Percentiles rank a stretch among this genome's conserved stretches.
These are phyloP conservation scores for Colletotrichum spaethianum DNA, from an alignment of 2,329 filamentous ascomycete species.

Conservation along the genomic window DNA sequence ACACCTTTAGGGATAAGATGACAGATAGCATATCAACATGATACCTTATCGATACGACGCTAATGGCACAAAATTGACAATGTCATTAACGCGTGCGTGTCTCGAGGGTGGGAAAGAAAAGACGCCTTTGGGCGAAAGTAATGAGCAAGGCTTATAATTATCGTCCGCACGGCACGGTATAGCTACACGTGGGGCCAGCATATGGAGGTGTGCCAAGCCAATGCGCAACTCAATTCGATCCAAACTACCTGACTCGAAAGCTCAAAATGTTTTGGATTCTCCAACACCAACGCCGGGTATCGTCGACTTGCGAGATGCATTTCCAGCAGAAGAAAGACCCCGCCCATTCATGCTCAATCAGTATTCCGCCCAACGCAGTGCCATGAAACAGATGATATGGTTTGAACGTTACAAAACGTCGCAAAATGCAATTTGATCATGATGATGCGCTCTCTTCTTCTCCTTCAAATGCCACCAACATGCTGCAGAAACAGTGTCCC, in stretches of 20 bases:
- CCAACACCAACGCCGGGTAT: conserved; percentile 35
- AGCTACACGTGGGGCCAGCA: too few relatives aligned
- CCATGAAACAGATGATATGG: background rate
- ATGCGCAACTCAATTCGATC: background rate
- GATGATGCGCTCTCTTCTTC: conserved; percentile 24
- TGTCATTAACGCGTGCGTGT: too few relatives aligned
- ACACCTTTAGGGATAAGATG: background rate
- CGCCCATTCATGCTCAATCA: conserved; percentile 11
- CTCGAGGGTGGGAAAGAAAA: too few relatives aligned
- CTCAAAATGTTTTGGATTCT: background rate
- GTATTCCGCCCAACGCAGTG: conserved; percentile 9
- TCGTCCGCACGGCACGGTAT: too few relatives aligned
- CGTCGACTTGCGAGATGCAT: conserved; percentile 23
- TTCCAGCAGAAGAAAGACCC: conserved; percentile 13
- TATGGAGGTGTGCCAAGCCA: too few relatives aligned
- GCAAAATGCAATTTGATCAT: conserved; percentile 29
- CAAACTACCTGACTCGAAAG: background rate
- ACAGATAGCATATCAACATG: background rate
- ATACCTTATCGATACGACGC: background rate
- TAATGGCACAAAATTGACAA: too few relatives aligned
- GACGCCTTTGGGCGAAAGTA: too few relatives aligned
- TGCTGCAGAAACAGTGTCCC: background rate
- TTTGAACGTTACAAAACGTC: conserved; percentile 10
- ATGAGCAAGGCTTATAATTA: too few relatives aligned
- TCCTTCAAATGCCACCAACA: background rate